phyloP scores from a whole-genome alignment of 2,329 filamentous ascomycete genomes.

The Calonectria montana region DNA sequence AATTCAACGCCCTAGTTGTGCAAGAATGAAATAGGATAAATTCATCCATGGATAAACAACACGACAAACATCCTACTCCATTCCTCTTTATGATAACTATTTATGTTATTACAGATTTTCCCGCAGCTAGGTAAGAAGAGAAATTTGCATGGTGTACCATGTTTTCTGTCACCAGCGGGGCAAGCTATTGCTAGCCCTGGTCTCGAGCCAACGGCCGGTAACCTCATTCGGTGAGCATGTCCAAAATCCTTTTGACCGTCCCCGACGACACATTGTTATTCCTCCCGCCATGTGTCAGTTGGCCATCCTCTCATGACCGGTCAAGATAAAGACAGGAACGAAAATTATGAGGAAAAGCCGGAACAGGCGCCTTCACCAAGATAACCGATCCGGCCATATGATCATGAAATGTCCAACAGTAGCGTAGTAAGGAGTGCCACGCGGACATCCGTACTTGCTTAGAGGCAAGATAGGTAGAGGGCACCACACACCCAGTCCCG shows the following conservation, averaged over 20 bases:
- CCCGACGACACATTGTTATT: neutral
- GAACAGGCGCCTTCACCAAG: slow-evolving; percentile 14
- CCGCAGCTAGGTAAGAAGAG: too few relatives aligned
- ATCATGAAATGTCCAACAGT: slow-evolving; percentile 9
- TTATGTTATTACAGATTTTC: too few relatives aligned
- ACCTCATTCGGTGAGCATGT: slow-evolving; percentile 32
- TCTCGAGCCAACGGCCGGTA: slow-evolving; percentile 35
- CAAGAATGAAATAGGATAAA: too few relatives aligned
- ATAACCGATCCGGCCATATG: slow-evolving; percentile 20
- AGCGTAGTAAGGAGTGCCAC: slow-evolving; percentile 22
- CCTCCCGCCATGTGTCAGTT: neutral
- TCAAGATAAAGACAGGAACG: slow-evolving; percentile 13
- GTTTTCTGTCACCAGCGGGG: too few relatives aligned
- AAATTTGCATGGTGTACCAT: too few relatives aligned
- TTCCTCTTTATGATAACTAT: too few relatives aligned
- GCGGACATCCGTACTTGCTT: slow-evolving; percentile 18
- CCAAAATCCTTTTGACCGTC: slow-evolving; percentile 1
- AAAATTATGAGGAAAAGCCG: slow-evolving; percentile 4
- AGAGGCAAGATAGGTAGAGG: neutral
- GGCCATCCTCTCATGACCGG: slow-evolving; percentile 5
- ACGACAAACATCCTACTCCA: too few relatives aligned
- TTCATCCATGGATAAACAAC: too few relatives aligned
- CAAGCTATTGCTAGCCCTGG: slow-evolving; percentile 2
- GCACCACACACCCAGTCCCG: slow-evolving; percentile 11
- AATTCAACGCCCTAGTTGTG: too few relatives aligned